Base-by-base conservation (phyloP, 768 basidiomycete species). In the Mrakia frigida region DNA sequence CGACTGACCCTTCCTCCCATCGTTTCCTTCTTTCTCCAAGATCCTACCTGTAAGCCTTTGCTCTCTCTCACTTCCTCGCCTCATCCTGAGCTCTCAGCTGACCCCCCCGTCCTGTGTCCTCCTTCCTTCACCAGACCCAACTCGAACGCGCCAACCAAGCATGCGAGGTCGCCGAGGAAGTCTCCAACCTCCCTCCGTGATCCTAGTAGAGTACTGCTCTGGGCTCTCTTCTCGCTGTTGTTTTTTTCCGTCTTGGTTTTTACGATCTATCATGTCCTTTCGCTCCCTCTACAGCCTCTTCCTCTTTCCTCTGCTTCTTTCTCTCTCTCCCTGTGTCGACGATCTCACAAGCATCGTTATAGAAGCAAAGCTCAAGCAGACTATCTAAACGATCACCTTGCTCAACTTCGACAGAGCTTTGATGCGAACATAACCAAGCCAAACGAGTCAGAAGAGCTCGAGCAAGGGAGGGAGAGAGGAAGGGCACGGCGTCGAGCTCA, bases 401-500 rank as follows among this genome's bases (percentile, higher is more conserved):
- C 74, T 75, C 33, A 75, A 33, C 52, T 75, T 75, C 2, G 74
- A 75, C n/a, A 75, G 69, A 21, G 74, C 74, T n/a, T n/a, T n/a
- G n/a, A n/a, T 75, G 74, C 25, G 3, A 2, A 21, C 6, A 35
- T 9, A 43, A 74, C 4, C 0, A 33, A 68, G 21, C 3, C 21
- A 46, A 50, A 13, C 6, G 6, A 35, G 41, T 25, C 28, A 16
- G 23, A 33, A 3, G 18, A 21, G 53, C 25, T 28, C 6, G 60
- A 21, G 28, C 3, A 56, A 33, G 28, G 28, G 39, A 53, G 43
- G 10, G 56, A 41, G 31, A n/a, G n/a, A 13, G 21, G n/a, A 6
- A 53, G 3, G 35, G 25, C 4, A 10, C 56, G n/a, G 21, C n/a
- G 33, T 31, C 14, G 16, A 46, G 80, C 82, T 79, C 56, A 81